Percentiles rank a stretch among this genome's conserved stretches.
These are phyloP conservation scores for Tephrocybe sp. DNA, from an alignment of 768 basidiomycete species.

Conservation along the genomic window DNA sequence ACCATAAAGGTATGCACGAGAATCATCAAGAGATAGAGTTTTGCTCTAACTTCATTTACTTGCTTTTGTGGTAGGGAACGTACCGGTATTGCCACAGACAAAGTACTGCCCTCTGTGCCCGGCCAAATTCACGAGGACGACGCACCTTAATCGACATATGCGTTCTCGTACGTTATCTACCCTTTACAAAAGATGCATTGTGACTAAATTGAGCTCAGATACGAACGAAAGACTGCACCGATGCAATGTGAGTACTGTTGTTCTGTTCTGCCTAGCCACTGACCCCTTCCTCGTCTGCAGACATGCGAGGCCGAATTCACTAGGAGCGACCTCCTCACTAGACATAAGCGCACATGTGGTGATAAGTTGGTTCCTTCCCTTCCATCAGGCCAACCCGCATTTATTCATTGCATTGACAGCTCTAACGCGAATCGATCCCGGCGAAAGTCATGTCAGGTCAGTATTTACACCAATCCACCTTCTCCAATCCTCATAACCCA, in stretches of 20 bases:
- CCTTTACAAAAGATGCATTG: not conserved
- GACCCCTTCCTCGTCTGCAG: conserved; percentile 32
- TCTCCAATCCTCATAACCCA: conserved; percentile 5
- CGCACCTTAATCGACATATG: conserved; percentile 71
- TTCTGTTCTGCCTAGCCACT: conserved; percentile 13
- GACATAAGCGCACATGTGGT: conserved; percentile 72
- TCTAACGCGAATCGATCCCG: conserved; percentile 55
- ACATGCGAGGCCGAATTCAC: conserved; percentile 70
- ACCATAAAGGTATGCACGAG: conserved; percentile 37
- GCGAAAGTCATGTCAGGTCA: conserved; percentile 66
- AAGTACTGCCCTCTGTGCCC: conserved; percentile 69
- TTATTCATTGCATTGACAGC: conserved; percentile 17
- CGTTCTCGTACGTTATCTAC: conserved; percentile 57
- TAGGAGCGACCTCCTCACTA: conserved; percentile 68
- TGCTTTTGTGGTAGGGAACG: no score
- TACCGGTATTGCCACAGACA: conserved; percentile 70
- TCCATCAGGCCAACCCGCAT: not conserved
- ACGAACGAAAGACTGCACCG: conserved; percentile 65
- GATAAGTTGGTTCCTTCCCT: conserved; percentile 50
- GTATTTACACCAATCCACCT: not conserved
- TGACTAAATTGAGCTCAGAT: conserved; percentile 36
- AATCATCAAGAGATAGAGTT: no score
- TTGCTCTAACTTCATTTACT: conserved; percentile 11
- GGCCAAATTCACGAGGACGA: conserved; percentile 73
- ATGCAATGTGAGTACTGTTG: conserved; percentile 67